Base-by-base conservation (phyloP, 2,329 filamentous ascomycete species). In the Conoideocrella luteorostrata region DNA sequence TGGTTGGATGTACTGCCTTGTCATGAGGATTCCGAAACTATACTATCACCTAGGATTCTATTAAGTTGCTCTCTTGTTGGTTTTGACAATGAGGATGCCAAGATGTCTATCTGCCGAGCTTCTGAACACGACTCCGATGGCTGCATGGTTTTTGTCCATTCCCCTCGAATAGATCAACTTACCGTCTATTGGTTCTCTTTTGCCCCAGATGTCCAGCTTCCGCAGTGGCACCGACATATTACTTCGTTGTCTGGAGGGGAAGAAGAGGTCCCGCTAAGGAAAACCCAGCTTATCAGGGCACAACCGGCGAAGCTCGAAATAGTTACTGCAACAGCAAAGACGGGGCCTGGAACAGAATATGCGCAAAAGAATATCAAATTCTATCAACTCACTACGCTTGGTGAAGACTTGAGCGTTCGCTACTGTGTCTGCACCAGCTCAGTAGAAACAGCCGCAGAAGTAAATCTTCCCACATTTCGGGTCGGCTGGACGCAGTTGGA, bases 351-450 rank as follows among this genome's bases (percentile, higher is more conserved):
- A 12, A 51, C 51, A 15, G 43, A 51, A 11, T 67, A 71, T 40
- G 45, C 56, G 9, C 49, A 60, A 4, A 49, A 61, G 20, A 58
- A 57, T 4, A 53, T 69, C 3, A 59, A 61, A 17, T 74, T 76
- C 49, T 75, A 69, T 42, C 73, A 78, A 47, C 49, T 74, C 12
- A 67, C 63, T 41, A 57, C 64, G 10, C 50, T 78, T 3, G 63
- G 57, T 5, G 57, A 61, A 20, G 61, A 75, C 45, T 57, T 75
- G 30, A 63, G 66, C 30, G 47, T 79, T 13, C 57, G 59, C 28
- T 70, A 68, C 40, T 66, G 65, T 44, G 63, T 61, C 42, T 62
- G 57, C 36, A 52, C 56, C 5, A 59, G 59, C 4, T 50, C 48
- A 10, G 48, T 47, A 13, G 48, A 60, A 17, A 48, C 52, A 7